phyloP scores from a whole-genome alignment of 2,329 filamentous ascomycete genomes.

The Ceratocystis destructans region DNA sequence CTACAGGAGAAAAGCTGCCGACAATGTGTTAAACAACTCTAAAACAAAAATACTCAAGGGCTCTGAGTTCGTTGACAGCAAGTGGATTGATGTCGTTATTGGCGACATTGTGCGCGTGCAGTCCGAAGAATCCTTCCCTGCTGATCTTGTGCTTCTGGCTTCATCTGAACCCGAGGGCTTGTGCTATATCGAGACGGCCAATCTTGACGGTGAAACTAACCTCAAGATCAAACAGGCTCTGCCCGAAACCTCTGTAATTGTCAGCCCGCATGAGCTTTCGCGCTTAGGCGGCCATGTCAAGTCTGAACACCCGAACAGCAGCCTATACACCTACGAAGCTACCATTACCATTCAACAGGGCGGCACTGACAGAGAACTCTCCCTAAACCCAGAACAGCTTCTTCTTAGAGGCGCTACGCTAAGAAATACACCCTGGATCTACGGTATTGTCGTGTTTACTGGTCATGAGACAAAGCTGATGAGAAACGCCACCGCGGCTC shows the following conservation, averaged over 20 bases:
- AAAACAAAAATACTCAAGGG: conserved; percentile 73
- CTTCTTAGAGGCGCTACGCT: conserved; percentile 85
- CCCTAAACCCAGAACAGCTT: conserved; percentile 82
- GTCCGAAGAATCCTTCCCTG: conserved; percentile 88
- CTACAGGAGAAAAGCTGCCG: conserved; percentile 74
- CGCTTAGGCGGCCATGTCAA: conserved; percentile 73
- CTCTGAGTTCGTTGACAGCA: conserved; percentile 69
- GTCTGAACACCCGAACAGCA: conserved; percentile 96
- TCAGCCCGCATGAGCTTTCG: conserved; percentile 75
- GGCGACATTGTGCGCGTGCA: conserved; percentile 88
- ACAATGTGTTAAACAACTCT: conserved; percentile 76
- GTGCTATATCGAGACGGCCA: conserved; percentile 97
- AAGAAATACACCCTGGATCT: conserved; percentile 92
- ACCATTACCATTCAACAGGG: conserved; percentile 83
- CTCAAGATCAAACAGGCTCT: conserved; percentile 97
- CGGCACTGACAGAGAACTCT: conserved; percentile 82
- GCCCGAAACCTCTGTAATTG: conserved; percentile 77
- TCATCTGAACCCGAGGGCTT: conserved; percentile 94
- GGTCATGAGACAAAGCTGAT: conserved; percentile 98
- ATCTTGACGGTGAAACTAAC: conserved; percentile 94
- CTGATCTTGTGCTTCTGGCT: conserved; percentile 80
- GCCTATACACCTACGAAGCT: conserved; percentile 94
- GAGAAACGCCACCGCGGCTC: conserved; percentile 92
- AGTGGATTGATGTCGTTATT: conserved; percentile 86
- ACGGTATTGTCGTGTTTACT: conserved; percentile 58